phyloP scores from a whole-genome alignment of 78 protist genomes.

The Emiliania huxleyi region DNA sequence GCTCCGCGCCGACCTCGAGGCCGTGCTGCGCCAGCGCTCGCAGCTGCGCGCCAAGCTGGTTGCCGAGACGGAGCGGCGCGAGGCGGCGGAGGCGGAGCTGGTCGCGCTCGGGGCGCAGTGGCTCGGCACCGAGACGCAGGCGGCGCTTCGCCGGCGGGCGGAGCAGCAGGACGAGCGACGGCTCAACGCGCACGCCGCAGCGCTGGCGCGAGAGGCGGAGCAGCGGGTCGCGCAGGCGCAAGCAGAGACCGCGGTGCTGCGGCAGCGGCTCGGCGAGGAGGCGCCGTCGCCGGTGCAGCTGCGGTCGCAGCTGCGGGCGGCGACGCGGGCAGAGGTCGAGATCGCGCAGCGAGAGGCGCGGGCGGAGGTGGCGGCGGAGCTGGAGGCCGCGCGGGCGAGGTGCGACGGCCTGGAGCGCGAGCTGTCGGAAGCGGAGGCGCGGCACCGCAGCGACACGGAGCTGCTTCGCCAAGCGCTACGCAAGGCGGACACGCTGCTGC shows the following conservation, averaged over 20 bases:
- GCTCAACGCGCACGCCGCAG: not conserved
- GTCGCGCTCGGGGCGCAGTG: conserved; percentile 7
- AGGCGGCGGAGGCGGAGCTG: not conserved
- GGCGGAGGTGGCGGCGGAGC: not conserved
- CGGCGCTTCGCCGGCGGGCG: not conserved
- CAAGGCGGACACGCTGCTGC: not conserved
- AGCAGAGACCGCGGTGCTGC: not conserved
- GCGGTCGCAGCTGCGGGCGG: not conserved
- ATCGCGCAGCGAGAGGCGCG: not conserved
- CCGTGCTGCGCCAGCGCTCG: not conserved
- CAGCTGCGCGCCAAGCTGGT: not conserved
- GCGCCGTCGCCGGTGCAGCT: not conserved
- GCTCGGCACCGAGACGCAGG: not conserved
- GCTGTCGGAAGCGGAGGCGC: not conserved
- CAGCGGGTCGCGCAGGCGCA: not conserved
- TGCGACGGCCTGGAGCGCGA: not conserved
- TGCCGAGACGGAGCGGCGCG: not conserved
- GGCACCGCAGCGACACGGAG: not conserved
- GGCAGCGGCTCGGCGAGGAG: not conserved
- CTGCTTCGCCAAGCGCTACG: not conserved
- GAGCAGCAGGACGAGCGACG: not conserved
- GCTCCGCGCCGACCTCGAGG: not conserved
- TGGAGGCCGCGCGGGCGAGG: not conserved
- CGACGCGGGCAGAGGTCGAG: not conserved
- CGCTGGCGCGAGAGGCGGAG: not conserved